A percentile compares a stretch with the other conserved stretches of the same genome.
Conservation (phyloP, 148 eudicot genomes). For the Rhododendron simsii region DNA sequence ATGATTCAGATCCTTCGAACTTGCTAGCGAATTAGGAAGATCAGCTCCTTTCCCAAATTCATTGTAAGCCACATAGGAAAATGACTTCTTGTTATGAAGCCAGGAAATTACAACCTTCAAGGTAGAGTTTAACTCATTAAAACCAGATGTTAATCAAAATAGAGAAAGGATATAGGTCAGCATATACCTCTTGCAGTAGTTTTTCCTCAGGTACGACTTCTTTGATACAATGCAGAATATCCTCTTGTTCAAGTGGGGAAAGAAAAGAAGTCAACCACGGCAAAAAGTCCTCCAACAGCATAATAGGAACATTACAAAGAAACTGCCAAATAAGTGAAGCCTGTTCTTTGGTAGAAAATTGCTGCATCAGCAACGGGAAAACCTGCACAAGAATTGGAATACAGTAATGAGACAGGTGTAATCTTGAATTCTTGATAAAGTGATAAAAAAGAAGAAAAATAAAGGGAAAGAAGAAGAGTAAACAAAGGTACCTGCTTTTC, state of each 20-base stretch:
- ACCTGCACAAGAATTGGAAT: slow-evolving; percentile 37
- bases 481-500: slow-evolving; percentile 61
- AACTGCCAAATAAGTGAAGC: slow-evolving; percentile 84
- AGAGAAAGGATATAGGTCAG: neutral
- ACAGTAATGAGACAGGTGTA: neutral
- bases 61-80: slow-evolving; percentile 17
- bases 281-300: slow-evolving; percentile 61
- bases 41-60: slow-evolving; percentile 25
- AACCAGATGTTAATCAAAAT: slow-evolving; percentile 14
- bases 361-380: slow-evolving; percentile 62
- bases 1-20: slow-evolving; percentile 19
- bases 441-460: no score
- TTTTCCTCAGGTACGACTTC: slow-evolving; percentile 59
- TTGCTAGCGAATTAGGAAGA: slow-evolving; percentile 25
- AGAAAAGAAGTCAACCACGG: slow-evolving; percentile 72
- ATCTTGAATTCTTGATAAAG: neutral
- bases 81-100: slow-evolving; percentile 37
- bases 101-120: slow-evolving; percentile 67
- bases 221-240: slow-evolving; percentile 42
- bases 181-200: slow-evolving; percentile 53
- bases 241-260: slow-evolving; percentile 55
- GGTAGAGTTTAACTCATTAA: slow-evolving; percentile 15
- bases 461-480: neutral
- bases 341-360: slow-evolving; percentile 67
- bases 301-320: slow-evolving; percentile 70